Conservation (phyloP, 208 protist species). For the Phytomonas sp. region DNA sequence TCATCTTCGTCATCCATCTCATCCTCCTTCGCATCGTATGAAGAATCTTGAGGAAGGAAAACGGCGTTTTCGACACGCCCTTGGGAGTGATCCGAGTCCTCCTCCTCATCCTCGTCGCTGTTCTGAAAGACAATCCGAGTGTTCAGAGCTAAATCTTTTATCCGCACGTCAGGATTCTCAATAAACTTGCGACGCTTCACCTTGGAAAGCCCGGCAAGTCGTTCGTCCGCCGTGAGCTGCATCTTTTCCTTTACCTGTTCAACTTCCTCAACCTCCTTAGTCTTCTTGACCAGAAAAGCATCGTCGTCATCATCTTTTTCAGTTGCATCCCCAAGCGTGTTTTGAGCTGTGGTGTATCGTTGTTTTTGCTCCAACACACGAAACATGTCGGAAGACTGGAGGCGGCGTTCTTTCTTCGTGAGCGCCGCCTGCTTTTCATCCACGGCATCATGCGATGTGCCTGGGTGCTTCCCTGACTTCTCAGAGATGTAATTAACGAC, state of each 20-base stretch:
- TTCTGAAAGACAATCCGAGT: conserved; percentile 52
- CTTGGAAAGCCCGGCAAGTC: conserved; percentile 84
- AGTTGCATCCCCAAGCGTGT: neutral
- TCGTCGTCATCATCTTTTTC: conserved; percentile 6
- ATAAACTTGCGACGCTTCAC: conserved; percentile 70
- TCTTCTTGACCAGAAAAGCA: conserved; percentile 8
- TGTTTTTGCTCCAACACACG: conserved; percentile 76
- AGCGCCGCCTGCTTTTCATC: conserved; percentile 9
- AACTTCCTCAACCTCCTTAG: neutral
- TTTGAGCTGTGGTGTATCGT: conserved; percentile 42
- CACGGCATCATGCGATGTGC: neutral
- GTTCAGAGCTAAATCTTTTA: conserved; percentile 70
- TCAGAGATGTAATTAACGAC: conserved; percentile 80
- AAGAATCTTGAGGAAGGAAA: neutral
- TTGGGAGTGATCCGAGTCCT: conserved; percentile 9
- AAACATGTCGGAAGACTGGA: conserved; percentile 83
- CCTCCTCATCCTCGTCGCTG: conserved; percentile 59
- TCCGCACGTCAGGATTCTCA: conserved; percentile 70
- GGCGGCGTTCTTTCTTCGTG: conserved; percentile 77
- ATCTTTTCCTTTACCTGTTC: neutral
- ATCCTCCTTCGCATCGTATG: neutral
- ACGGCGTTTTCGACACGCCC: neutral
- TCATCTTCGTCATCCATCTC: neutral
- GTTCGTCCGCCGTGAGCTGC: conserved; percentile 56
- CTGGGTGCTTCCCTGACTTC: neutral